Evolutionary conservation across 257 asterid species (phyloP).

Genomic region (Solanum okadae): DNA sequence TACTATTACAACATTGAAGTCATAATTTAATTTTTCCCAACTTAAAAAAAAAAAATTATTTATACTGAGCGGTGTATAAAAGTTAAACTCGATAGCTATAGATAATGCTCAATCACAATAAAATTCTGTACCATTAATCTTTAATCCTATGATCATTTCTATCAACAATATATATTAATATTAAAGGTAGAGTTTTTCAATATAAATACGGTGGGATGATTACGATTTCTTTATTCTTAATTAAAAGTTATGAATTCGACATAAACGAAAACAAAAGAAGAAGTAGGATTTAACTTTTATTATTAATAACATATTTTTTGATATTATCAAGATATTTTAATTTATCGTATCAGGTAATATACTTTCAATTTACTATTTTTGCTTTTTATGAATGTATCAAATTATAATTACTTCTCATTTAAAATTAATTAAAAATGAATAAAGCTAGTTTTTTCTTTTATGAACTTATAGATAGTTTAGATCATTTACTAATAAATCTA

Average conservation of each 20-base stretch:
- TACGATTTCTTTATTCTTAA: too few species aligned
- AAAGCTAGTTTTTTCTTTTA: not conserved
- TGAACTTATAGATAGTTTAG: not conserved
- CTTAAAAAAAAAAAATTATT: too few species aligned
- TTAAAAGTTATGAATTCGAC: too few species aligned
- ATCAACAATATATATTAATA: not conserved
- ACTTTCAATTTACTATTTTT: not conserved
- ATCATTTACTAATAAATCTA: not conserved
- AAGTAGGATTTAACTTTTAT: too few species aligned
- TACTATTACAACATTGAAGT: not conserved
- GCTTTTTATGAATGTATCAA: not conserved
- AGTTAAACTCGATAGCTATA: not conserved
- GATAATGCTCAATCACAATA: not conserved
- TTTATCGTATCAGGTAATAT: accelerated
- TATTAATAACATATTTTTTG: too few species aligned
- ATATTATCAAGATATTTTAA: not conserved
- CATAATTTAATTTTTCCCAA: too few species aligned
- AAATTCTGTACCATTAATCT: not conserved
- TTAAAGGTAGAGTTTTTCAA: too few species aligned
- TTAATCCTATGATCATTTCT: not conserved
- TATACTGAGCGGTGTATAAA: too few species aligned
- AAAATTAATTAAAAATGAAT: not conserved
- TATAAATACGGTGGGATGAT: too few species aligned
- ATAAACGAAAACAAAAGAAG: too few species aligned
- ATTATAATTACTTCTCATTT: not conserved